A percentile compares a stretch with the other conserved stretches of the same genome.
Conservation (phyloP, 1,139 yeast species). For the Geotrichum restrictum region DNA sequence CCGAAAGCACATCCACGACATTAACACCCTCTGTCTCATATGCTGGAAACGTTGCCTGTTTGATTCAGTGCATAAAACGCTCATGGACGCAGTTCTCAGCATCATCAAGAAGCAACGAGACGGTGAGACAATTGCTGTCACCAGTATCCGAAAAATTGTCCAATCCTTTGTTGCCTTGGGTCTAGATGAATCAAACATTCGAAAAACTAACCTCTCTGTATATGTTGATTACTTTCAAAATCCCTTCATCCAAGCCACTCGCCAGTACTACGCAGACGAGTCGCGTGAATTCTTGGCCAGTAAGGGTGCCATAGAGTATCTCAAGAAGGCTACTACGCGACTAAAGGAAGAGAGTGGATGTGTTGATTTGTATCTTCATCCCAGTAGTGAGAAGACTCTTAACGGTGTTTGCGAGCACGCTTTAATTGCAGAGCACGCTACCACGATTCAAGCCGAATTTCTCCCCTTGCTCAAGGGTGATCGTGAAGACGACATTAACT, state of each 20-base stretch:
- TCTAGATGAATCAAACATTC: slow-evolving; percentile 56
- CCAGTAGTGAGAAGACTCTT: slow-evolving; percentile 74
- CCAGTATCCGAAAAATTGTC: slow-evolving; percentile 67
- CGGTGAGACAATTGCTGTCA: slow-evolving; percentile 69
- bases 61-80: slow-evolving; percentile 53
- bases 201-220: slow-evolving; percentile 76
- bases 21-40: slow-evolving; percentile 77
- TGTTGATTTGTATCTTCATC: slow-evolving; percentile 76
- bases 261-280: slow-evolving; percentile 67
- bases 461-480: slow-evolving; percentile 67
- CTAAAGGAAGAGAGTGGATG: slow-evolving; percentile 78
- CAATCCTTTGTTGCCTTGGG: slow-evolving; percentile 65
- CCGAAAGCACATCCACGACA: slow-evolving; percentile 85
- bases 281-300: slow-evolving; percentile 61
- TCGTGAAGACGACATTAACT: slow-evolving; percentile 69
- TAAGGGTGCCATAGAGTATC: slow-evolving; percentile 85
- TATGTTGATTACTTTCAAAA: slow-evolving; percentile 77
- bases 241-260: slow-evolving; percentile 70
- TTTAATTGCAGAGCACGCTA: slow-evolving; percentile 74
- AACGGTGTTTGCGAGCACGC: slow-evolving; percentile 72
- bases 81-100: slow-evolving; percentile 68
- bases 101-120: slow-evolving; percentile 76
- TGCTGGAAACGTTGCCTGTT: slow-evolving; percentile 88
- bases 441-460: slow-evolving; percentile 73
- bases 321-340: slow-evolving; percentile 78